Percentiles rank a stretch among this genome's conserved stretches.
Conservation (phyloP, 768 basidiomycete species). For the Russula griseocarnosa region DNA sequence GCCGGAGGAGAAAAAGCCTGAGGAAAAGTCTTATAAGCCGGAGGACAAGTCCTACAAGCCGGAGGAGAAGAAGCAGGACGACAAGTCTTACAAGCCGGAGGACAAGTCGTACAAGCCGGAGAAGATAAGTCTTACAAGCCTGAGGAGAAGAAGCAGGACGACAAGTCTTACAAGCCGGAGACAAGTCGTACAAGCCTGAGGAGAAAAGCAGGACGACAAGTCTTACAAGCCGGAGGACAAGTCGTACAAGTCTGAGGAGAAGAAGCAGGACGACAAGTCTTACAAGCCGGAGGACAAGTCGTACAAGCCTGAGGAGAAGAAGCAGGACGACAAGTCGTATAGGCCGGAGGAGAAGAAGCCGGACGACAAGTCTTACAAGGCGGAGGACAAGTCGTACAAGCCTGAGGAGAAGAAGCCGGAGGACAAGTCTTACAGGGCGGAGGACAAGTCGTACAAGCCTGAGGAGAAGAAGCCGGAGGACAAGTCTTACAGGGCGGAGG, state of each 20-base stretch:
- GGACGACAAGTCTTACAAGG: neutral
- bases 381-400: neutral
- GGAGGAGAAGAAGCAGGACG: neutral
- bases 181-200: neutral
- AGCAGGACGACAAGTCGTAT: constrained; percentile 6
- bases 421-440: neutral
- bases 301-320: neutral
- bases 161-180: neutral
- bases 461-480: too few species aligned
- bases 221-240: neutral
- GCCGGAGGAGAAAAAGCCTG: neutral
- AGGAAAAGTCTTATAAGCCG: neutral
- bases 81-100: neutral
- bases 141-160: neutral
- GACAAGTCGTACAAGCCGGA: neutral
- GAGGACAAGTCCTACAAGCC: neutral
- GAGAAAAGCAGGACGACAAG: neutral
- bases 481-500: too few species aligned
- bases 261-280: neutral
- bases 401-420: neutral
- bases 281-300: neutral
- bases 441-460: neutral
- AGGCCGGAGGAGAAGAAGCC: neutral
- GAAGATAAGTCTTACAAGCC: neutral
- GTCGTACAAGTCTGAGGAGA: constrained; percentile 3